These are phyloP conservation scores for Plasmodium ovale DNA, from an alignment of 169 alveolate species.

Conservation along the genomic window DNA sequence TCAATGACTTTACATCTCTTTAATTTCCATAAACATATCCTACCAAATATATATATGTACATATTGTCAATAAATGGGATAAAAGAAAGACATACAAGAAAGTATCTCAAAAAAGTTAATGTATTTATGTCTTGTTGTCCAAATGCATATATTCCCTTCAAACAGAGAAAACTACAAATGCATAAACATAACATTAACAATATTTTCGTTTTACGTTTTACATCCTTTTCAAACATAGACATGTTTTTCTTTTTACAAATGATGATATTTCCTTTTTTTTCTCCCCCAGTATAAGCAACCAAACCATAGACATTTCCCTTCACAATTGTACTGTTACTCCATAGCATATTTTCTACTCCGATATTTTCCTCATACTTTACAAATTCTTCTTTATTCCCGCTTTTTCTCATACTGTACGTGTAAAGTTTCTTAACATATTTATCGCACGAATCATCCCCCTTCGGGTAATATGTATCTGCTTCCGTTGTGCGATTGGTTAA, in stretches of 20 bases:
- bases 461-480: no score
- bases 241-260: conserved; percentile 5
- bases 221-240: neutral
- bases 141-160: neutral
- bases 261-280: conserved; percentile 20
- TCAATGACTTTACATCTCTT: neutral
- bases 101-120: conserved; percentile 16
- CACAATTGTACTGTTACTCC: conserved; percentile 28
- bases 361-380: conserved; percentile 23
- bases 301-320: conserved; percentile 35
- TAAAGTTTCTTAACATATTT: neutral
- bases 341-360: conserved; percentile 30
- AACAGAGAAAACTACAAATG: conserved; percentile 4
- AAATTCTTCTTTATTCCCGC: neutral
- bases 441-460: neutral
- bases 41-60: conserved; percentile 2
- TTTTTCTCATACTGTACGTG: neutral
- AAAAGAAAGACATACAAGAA: conserved; percentile 10
- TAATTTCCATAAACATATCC: neutral
- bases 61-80: conserved; percentile 16
- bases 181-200: neutral
- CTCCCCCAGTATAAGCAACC: conserved; percentile 39
- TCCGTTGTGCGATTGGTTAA: neutral
- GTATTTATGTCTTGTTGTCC: neutral
- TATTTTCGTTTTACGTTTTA: conserved; percentile 9